Evolutionary conservation across 257 asterid species (phyloP).

Genomic region (Jacaranda copaia): DNA sequence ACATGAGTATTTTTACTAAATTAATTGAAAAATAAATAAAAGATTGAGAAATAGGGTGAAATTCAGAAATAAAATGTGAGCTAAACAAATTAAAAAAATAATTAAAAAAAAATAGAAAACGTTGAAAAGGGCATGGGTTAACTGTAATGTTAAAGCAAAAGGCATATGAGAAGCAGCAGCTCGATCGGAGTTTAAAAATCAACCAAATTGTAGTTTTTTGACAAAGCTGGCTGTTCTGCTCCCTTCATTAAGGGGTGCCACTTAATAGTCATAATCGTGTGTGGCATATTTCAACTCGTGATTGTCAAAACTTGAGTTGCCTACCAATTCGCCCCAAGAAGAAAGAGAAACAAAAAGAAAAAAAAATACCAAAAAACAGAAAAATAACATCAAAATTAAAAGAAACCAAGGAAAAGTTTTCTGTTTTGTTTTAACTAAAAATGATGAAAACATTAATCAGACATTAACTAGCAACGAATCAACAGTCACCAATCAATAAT

Average conservation of each 20-base stretch:
- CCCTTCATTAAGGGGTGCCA: not conserved
- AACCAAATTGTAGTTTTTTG: not conserved
- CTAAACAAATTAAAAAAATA: not conserved
- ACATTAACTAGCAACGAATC: no score
- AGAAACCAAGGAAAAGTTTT: no score
- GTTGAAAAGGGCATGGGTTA: not conserved
- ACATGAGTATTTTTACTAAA: not conserved
- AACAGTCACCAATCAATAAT: no score
- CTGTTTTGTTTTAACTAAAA: no score
- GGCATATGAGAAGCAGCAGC: conserved; percentile 24
- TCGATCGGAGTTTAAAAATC: not conserved
- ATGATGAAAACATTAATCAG: no score
- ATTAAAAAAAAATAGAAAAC: no score
- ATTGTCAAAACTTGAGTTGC: not conserved
- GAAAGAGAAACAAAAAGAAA: not conserved
- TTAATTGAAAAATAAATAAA: not conserved
- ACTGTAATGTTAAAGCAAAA: not conserved
- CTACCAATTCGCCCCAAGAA: not conserved
- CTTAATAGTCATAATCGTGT: not conserved
- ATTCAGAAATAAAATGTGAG: not conserved
- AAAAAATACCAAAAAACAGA: not conserved
- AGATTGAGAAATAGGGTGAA: not conserved
- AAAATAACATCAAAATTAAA: no score
- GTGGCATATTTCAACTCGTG: not conserved
- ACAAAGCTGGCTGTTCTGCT: not conserved